Evolutionary conservation across 805 yeast genomes (phyloP).

Genomic region (Kazachstania psychrophila): DNA sequence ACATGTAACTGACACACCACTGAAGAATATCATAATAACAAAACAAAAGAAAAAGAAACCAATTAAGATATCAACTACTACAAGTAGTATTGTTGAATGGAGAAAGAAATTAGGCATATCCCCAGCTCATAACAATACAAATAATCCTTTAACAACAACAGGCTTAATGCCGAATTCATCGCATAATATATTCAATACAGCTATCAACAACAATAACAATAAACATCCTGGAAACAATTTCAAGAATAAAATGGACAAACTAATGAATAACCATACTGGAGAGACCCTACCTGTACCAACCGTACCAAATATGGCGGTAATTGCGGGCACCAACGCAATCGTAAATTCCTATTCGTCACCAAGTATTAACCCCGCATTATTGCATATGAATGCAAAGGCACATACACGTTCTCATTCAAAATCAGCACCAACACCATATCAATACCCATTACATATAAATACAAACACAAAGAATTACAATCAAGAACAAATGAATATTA

Average conservation of each 20-base stretch:
- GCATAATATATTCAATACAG: not conserved
- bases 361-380: too few species aligned
- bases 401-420: not conserved
- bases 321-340: too few species aligned
- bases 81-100: conserved; percentile 32
- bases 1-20: conserved; percentile 24
- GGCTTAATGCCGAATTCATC: not conserved
- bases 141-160: not conserved
- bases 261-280: not conserved
- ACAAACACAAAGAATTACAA: not conserved
- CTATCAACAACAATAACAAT: not conserved
- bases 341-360: too few species aligned
- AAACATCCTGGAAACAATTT: not conserved
- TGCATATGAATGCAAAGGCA: too few species aligned
- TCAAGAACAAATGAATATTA: not conserved
- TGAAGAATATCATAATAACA: conserved; percentile 22
- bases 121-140: conserved; percentile 5
- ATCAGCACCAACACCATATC: not conserved
- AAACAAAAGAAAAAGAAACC: conserved; percentile 27
- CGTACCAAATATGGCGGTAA: too few species aligned
- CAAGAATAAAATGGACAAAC: not conserved
- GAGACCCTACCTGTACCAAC: not conserved
- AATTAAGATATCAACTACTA: conserved; percentile 22
- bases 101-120: conserved; percentile 28
- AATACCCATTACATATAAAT: not conserved